Evolutionary conservation across 768 basidiomycete species (phyloP), one percentile per base, ranked within the genome.

Genomic region (Lentinula sp.): DNA sequence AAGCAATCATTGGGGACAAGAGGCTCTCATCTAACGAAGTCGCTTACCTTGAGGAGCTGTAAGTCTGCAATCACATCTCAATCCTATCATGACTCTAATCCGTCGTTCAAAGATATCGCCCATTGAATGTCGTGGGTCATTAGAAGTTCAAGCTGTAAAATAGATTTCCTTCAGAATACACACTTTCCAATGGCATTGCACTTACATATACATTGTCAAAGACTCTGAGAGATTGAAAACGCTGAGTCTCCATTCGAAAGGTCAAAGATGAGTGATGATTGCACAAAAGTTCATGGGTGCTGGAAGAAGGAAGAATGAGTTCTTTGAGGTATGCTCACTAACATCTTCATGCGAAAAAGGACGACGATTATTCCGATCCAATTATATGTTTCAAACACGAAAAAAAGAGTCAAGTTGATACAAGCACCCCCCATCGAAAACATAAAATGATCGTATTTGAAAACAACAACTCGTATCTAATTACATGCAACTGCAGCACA

Each of bases 71-170:
- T 76, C 11, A 48, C 62, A 2, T 66, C 65, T 0, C 60, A 54
- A 2, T 75, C 87, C n/a, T 75, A 86, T 7, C 81, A 85, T 65
- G 74, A 84, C 1, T 84, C 78, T 2, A 78, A 48, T 23, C 9
- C 9, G 8, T 48, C 9, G 21, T 48, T 11, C 11, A 23, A 48
- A 48, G 46, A 3, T 48, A 48, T 23, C 46, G 46, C 5, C 46
- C 46, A 23, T 23, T 48, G 8, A 48, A 48, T 11, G 46, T 48
- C 21, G 46, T 48, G 46, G 46, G 46, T 23, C 46, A 48, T n/a
- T 48, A 48, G 46, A 48, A 8, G 9, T 39, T 39, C 37, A 39
- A 39, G 9, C 37, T 39, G 13, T 39, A 39, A 13, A 39, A 39
- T 10, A 46, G 18, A 21, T 46, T 21, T 10, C 4, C 6, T 16